Conservation (phyloP, 768 basidiomycete species). For the Termitomyces sp. region DNA sequence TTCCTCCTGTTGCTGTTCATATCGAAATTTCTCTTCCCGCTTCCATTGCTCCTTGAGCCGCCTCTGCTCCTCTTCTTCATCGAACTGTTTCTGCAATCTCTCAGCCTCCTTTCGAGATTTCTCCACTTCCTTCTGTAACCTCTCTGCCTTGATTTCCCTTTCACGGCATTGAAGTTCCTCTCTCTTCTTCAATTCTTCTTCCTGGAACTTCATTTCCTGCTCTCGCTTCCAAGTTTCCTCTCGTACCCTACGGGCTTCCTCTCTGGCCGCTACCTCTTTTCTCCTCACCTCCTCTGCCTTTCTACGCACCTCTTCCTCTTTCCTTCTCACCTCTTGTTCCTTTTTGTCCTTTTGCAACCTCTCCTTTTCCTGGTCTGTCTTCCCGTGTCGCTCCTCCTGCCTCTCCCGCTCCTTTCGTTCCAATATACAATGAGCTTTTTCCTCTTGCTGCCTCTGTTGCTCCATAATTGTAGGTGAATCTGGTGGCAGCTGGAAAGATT, state of each 20-base stretch:
- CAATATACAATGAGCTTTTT: slow-evolving; percentile 2
- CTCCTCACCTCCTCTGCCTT: slow-evolving; percentile 26
- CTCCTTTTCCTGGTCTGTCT: slow-evolving; percentile 1
- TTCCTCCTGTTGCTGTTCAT: slow-evolving; percentile 37
- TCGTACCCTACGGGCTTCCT: slow-evolving; percentile 26
- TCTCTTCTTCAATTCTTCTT: slow-evolving; percentile 33
- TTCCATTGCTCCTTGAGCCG: slow-evolving; percentile 25
- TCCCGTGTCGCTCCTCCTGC: slow-evolving; percentile 6
- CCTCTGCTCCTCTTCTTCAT: slow-evolving; percentile 24
- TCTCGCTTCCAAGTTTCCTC: slow-evolving; percentile 23
- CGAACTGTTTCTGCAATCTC: slow-evolving; percentile 18
- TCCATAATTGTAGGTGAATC: background rate
- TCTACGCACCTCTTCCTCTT: slow-evolving; percentile 17
- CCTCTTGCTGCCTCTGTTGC: slow-evolving; percentile 7
- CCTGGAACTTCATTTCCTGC: slow-evolving; percentile 29
- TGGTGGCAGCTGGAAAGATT: background rate
- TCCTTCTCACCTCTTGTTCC: slow-evolving; percentile 18
- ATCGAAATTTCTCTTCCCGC: slow-evolving; percentile 22
- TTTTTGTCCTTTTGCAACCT: slow-evolving; percentile 9
- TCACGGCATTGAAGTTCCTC: slow-evolving; percentile 24
- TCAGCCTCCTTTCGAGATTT: slow-evolving; percentile 21
- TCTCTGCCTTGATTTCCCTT: slow-evolving; percentile 26
- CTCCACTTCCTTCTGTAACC: slow-evolving; percentile 24
- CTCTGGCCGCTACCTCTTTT: slow-evolving; percentile 29
- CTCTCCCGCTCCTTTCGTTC: slow-evolving; percentile 15